A percentile compares a stretch with the other conserved stretches of the same genome.
Evolutionary conservation across 139 green algal genomes (phyloP).

Genomic region (Chlorella sp.): DNA sequence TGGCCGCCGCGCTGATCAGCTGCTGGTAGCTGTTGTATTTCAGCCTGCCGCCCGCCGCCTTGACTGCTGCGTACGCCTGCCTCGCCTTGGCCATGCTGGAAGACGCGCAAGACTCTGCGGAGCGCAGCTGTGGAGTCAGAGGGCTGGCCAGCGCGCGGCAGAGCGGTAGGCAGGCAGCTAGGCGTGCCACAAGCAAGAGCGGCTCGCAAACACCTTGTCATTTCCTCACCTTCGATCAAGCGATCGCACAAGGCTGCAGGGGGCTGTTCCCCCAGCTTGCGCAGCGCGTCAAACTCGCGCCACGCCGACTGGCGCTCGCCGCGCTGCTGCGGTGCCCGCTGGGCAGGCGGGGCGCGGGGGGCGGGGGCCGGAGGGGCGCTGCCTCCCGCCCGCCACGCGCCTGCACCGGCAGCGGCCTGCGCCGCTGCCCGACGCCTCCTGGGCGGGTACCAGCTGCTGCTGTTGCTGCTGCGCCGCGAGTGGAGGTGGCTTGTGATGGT

Average conservation of each 20-base stretch:
- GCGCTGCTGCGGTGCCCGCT: slow-evolving; percentile 25
- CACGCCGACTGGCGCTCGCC: too few species aligned
- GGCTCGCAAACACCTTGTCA: background rate
- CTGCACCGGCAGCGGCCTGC: too few species aligned
- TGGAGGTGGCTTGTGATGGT: too few species aligned
- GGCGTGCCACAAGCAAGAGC: background rate
- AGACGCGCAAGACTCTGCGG: slow-evolving; percentile 8
- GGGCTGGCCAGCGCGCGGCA: background rate
- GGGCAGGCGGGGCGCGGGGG: slow-evolving; percentile 37
- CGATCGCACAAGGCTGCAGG: background rate
- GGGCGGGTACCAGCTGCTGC: too few species aligned
- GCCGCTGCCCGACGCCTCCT: too few species aligned
- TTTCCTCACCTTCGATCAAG: slow-evolving; percentile 21
- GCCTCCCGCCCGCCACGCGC: too few species aligned
- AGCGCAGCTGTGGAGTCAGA: background rate
- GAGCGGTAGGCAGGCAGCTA: background rate
- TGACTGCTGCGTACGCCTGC: slow-evolving; percentile 10
- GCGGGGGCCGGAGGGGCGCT: slow-evolving; percentile 46
- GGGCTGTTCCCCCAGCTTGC: slow-evolving; percentile 6
- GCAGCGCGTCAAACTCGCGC: slow-evolving; percentile 12
- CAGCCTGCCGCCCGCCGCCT: background rate
- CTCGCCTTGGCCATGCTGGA: slow-evolving; percentile 18
- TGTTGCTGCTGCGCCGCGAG: too few species aligned
- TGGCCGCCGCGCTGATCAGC: slow-evolving; percentile 33
- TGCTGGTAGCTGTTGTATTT: slow-evolving; percentile 46